phyloP scores from a whole-genome alignment of 805 yeast species.

The Cyberlindnera euphorbiae region DNA sequence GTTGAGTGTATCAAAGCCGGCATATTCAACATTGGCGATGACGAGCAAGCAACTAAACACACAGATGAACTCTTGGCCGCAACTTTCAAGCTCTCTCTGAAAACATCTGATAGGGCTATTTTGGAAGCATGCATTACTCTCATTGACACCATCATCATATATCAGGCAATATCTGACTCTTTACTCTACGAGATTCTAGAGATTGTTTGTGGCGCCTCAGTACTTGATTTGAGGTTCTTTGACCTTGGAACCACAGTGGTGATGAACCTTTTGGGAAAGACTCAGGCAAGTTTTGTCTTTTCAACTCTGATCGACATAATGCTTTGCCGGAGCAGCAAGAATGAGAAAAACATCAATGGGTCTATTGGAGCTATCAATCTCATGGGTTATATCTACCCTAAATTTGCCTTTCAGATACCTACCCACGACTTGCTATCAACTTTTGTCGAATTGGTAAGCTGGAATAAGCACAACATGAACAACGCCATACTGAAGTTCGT shows the following conservation, averaged over 20 bases:
- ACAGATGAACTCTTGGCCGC: conserved; percentile 31
- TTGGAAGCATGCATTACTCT: conserved; percentile 35
- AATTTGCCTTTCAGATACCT: conserved; percentile 24
- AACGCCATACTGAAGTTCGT: conserved; percentile 37
- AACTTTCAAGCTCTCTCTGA: conserved; percentile 34
- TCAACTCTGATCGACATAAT: conserved; percentile 16
- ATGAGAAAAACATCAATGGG: conserved; percentile 25
- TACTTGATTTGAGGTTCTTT: conserved; percentile 32
- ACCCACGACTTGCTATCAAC: conserved; percentile 32
- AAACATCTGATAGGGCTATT: conserved; percentile 35
- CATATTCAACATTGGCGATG: conserved; percentile 29
- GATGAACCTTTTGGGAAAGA: conserved; percentile 27
- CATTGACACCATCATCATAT: conserved; percentile 40
- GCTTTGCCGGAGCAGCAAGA: conserved; percentile 10
- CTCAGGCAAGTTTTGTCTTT: conserved; percentile 12
- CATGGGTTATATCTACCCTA: conserved; percentile 30
- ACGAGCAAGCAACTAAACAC: conserved; percentile 27
- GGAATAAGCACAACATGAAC: conserved; percentile 35
- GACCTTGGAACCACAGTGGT: conserved; percentile 36
- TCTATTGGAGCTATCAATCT: conserved; percentile 38
- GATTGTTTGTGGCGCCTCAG: conserved; percentile 41
- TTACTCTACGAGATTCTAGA: conserved; percentile 35
- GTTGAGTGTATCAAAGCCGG: conserved; percentile 43
- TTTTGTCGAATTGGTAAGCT: conserved; percentile 27
- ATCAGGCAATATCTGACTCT: conserved; percentile 41